Percentiles rank a stretch among this genome's conserved stretches.
phyloP scores from a whole-genome alignment of 768 basidiomycete genomes.

The Tephrocybe sp. region DNA sequence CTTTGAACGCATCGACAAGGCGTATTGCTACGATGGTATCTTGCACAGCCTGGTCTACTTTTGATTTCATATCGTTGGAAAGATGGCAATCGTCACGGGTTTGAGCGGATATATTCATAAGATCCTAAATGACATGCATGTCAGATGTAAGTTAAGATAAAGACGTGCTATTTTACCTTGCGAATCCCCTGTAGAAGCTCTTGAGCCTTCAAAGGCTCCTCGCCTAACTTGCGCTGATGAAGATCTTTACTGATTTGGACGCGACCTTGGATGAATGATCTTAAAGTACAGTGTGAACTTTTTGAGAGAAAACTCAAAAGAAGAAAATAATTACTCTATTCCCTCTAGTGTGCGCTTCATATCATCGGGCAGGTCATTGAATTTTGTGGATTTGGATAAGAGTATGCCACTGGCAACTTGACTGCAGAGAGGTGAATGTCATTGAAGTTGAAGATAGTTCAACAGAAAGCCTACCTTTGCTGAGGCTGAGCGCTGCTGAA shows the following conservation, averaged over 20 bases:
- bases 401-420: constrained; percentile 30
- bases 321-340: constrained; percentile 55
- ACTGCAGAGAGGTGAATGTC: constrained; percentile 5
- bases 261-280: constrained; percentile 71
- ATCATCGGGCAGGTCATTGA: constrained; percentile 78
- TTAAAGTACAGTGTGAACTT: constrained; percentile 23
- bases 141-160: background rate
- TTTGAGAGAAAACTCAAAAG: background rate
- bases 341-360: constrained; percentile 60
- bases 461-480: constrained; percentile 24
- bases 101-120: constrained; percentile 56
- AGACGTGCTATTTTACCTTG: constrained; percentile 41
- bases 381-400: constrained; percentile 65
- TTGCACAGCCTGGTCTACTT: constrained; percentile 75
- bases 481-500: constrained; percentile 29
- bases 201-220: constrained; percentile 70
- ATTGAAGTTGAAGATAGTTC: background rate
- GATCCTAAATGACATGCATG: constrained; percentile 42
- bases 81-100: constrained; percentile 66
- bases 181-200: constrained; percentile 65
- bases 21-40: constrained; percentile 77
- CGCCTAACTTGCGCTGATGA: constrained; percentile 71
- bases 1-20: constrained; percentile 76
- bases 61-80: constrained; percentile 67
- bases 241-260: constrained; percentile 79